A percentile compares a stretch with the other conserved stretches of the same genome.
These are phyloP conservation scores for Beauveria sp. DNA, from an alignment of 2,329 filamentous ascomycete species.

Conservation along the genomic window DNA sequence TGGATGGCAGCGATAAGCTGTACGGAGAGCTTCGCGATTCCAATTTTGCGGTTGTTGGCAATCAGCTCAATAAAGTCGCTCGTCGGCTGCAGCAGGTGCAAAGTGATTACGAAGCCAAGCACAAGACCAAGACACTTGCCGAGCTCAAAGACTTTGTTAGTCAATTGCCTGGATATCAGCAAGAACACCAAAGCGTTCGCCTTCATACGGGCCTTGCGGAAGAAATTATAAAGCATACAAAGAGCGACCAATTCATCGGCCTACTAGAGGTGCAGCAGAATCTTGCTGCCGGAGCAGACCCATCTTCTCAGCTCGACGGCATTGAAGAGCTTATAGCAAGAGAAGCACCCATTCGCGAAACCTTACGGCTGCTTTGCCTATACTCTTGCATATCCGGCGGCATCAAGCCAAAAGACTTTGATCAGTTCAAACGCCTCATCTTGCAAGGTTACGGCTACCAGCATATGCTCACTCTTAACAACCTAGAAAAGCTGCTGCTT, in stretches of 20 bases:
- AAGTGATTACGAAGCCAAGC: constrained; percentile 82
- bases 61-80: constrained; percentile 81
- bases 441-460: constrained; percentile 93
- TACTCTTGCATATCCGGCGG: constrained; percentile 88
- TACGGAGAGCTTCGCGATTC: constrained; percentile 82
- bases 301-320: constrained; percentile 77
- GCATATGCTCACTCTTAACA: constrained; percentile 81
- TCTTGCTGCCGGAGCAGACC: constrained; percentile 81
- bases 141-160: constrained; percentile 94
- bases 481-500: constrained; percentile 82
- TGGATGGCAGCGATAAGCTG: constrained; percentile 83
- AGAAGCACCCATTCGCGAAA: constrained; percentile 69
- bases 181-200: constrained; percentile 87
- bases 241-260: constrained; percentile 80
- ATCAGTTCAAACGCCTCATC: constrained; percentile 79
- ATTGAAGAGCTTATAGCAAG: constrained; percentile 94
- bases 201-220: constrained; percentile 88
- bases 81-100: constrained; percentile 76
- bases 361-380: constrained; percentile 79
- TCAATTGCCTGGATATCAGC: constrained; percentile 84
- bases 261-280: constrained; percentile 93
- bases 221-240: constrained; percentile 89
- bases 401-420: constrained; percentile 79
- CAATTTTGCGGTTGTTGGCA: constrained; percentile 92
- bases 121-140: constrained; percentile 77